phyloP scores from a whole-genome alignment of 148 eudicot genomes.

The Rhododendron vialii region DNA sequence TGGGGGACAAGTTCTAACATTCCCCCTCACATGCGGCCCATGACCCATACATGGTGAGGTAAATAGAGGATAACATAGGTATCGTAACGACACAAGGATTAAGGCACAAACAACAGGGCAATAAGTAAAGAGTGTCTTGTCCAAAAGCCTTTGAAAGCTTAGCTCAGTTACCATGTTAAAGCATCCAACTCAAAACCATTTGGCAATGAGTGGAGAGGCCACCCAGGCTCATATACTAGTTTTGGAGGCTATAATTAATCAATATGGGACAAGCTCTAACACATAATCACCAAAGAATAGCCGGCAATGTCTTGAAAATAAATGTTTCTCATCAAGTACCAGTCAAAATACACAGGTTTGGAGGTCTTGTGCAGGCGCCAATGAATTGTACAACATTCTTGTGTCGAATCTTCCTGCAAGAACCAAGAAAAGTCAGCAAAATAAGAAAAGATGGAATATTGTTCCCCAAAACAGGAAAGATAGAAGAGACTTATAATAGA shows the following conservation, averaged over 20 bases:
- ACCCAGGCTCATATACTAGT: not conserved
- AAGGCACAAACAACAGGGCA: too few species aligned
- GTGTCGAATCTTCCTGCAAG: conserved; percentile 57
- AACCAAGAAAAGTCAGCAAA: conserved; percentile 14
- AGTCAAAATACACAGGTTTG: conserved; percentile 49
- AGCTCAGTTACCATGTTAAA: not conserved
- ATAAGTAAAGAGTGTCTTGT: too few species aligned
- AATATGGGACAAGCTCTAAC: not conserved
- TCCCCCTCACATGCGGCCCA: too few species aligned
- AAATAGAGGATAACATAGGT: too few species aligned
- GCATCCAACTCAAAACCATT: not conserved
- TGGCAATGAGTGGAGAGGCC: not conserved
- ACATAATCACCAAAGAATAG: not conserved
- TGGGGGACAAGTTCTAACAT: too few species aligned
- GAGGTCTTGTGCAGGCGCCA: conserved; percentile 60
- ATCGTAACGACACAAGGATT: too few species aligned
- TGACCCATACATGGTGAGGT: too few species aligned
- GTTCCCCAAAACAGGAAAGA: not conserved
- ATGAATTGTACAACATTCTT: conserved; percentile 63
- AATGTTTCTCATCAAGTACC: conserved; percentile 22
- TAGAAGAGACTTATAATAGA: not conserved
- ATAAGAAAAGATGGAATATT: conserved; percentile 13
- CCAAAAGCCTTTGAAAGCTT: not conserved
- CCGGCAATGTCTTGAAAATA: not conserved
- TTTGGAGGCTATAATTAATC: not conserved